Evolutionary conservation across 2,329 filamentous ascomycete genomes (phyloP).

Genomic region (Botrytis byssoidea): DNA sequence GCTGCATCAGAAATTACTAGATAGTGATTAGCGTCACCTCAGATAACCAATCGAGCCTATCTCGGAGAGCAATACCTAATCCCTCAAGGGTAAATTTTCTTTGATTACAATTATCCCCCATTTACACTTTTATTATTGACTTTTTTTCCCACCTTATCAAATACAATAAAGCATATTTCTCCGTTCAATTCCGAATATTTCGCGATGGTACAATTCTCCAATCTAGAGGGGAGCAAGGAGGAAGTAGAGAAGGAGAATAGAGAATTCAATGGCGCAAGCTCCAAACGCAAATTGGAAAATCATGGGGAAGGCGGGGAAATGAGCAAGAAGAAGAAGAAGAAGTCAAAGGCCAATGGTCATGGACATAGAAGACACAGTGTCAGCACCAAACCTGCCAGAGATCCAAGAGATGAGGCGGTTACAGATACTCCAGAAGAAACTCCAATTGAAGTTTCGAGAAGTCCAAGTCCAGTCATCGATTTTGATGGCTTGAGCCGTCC

Average conservation of each 20-base stretch:
- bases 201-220: constrained; percentile 34
- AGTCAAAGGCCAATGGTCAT: constrained; percentile 30
- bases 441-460: constrained; percentile 40
- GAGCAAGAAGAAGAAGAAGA: constrained; percentile 30
- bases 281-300: constrained; percentile 17
- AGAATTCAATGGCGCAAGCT: constrained; percentile 5
- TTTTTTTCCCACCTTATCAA: background rate
- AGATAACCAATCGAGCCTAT: background rate
- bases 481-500: constrained; percentile 61
- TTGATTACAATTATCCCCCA: background rate
- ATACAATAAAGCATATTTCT: background rate
- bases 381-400: constrained; percentile 60
- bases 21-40: background rate
- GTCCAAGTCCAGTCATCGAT: constrained; percentile 58
- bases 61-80: background rate
- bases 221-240: constrained; percentile 19
- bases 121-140: background rate
- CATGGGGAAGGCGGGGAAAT: constrained; percentile 9
- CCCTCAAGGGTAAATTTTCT: constrained; percentile 8
- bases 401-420: constrained; percentile 53
- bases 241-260: constrained; percentile 12
- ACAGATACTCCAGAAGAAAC: constrained; percentile 28
- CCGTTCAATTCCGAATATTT: background rate
- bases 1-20: background rate
- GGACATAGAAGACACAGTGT: constrained; percentile 52